Evolutionary conservation across 768 basidiomycete species (phyloP).

Genomic region (Trametes elegans): DNA sequence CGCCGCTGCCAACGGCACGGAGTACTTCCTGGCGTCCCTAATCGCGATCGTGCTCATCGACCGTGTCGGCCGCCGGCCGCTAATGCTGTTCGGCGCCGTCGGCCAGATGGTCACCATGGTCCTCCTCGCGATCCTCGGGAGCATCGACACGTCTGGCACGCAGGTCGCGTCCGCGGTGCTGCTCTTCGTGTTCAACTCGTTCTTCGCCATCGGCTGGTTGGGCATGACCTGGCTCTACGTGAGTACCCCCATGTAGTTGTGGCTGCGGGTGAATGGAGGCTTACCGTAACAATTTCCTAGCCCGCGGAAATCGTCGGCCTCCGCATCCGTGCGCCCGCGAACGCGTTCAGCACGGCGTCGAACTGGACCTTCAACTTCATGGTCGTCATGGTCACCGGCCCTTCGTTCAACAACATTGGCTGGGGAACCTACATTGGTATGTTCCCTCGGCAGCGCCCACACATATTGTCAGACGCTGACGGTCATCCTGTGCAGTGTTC

Average conservation of each 20-base stretch:
- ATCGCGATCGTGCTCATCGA: slow-evolving; percentile 73
- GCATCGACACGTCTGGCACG: slow-evolving; percentile 44
- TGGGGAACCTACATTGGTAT: slow-evolving; percentile 60
- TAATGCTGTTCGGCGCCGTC: slow-evolving; percentile 69
- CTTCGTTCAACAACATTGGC: slow-evolving; percentile 54
- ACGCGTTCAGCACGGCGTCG: slow-evolving; percentile 55
- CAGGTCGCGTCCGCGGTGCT: slow-evolving; percentile 53
- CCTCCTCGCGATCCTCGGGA: slow-evolving; percentile 56
- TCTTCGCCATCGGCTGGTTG: slow-evolving; percentile 69
- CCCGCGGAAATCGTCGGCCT: slow-evolving; percentile 67
- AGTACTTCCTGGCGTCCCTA: slow-evolving; percentile 70
- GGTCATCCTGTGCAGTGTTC: slow-evolving; percentile 38
- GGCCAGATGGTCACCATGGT: slow-evolving; percentile 61
- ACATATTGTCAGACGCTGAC: neutral
- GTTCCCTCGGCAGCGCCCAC: neutral
- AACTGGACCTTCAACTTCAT: slow-evolving; percentile 59
- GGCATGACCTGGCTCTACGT: slow-evolving; percentile 74
- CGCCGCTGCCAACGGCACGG: slow-evolving; percentile 67
- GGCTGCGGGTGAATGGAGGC: neutral
- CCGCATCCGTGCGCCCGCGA: slow-evolving; percentile 60
- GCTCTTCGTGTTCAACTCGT: slow-evolving; percentile 69
- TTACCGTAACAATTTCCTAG: slow-evolving; percentile 26
- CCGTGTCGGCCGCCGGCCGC: slow-evolving; percentile 64
- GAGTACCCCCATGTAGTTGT: slow-evolving; percentile 22
- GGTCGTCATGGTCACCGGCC: slow-evolving; percentile 61